These are phyloP conservation scores for Eruca vesicaria DNA, from an alignment of 441 rosid genomes.

Conservation along the genomic window DNA sequence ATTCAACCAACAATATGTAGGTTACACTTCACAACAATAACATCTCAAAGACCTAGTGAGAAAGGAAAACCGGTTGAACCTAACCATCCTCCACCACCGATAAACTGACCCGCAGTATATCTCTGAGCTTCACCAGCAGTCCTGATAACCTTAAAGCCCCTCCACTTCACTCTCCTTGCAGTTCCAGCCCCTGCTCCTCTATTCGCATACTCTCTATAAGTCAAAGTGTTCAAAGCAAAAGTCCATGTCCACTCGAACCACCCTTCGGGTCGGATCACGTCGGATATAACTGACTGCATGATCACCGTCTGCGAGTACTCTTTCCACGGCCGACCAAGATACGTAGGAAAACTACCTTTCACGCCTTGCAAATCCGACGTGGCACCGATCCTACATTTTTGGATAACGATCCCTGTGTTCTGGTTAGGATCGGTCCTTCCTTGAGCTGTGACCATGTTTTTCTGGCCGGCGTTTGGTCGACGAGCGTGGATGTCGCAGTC, in stretches of 20 bases:
- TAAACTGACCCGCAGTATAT: constrained; percentile 50
- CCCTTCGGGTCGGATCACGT: constrained; percentile 36
- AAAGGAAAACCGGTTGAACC: constrained; percentile 64
- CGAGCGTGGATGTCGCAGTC: constrained; percentile 84
- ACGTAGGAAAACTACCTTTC: constrained; percentile 50
- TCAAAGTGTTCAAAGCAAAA: constrained; percentile 59
- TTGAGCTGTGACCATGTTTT: constrained; percentile 83
- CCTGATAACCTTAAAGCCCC: constrained; percentile 55
- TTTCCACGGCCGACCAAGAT: constrained; percentile 87
- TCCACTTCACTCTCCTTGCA: constrained; percentile 57
- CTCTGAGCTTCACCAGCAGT: constrained; percentile 49
- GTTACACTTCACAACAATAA: background rate
- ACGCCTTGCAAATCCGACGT: constrained; percentile 57
- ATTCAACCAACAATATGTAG: background rate
- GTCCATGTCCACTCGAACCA: constrained; percentile 65
- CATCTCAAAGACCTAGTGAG: constrained; percentile 48
- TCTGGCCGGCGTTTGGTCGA: constrained; percentile 58
- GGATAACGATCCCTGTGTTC: no score
- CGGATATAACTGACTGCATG: no score
- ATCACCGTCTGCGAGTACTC: constrained; percentile 67
- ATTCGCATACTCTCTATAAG: constrained; percentile 64
- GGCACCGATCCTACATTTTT: constrained; percentile 52
- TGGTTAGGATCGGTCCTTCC: constrained; percentile 49
- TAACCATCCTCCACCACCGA: constrained; percentile 65
- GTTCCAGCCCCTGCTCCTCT: constrained; percentile 66